A percentile compares a stretch with the other conserved stretches of the same genome.
phyloP scores from a whole-genome alignment of 805 yeast genomes.

The Candida caryicola region DNA sequence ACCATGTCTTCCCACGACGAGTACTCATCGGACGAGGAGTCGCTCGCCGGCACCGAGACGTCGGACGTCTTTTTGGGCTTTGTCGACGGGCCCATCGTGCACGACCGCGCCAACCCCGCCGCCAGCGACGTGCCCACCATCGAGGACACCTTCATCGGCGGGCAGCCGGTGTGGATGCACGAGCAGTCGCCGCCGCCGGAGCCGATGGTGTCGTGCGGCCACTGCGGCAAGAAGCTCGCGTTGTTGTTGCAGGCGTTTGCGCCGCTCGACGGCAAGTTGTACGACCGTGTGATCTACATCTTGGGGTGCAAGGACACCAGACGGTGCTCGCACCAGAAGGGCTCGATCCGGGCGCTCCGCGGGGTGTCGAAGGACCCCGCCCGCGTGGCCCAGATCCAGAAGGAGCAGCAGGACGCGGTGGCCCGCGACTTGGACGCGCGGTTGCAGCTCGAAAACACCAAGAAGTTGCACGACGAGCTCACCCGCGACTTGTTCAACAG shows the following conservation, averaged over 20 bases:
- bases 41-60: slow-evolving; percentile 24
- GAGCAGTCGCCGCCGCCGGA: slow-evolving; percentile 54
- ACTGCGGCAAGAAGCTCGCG: slow-evolving; percentile 62
- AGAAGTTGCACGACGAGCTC: slow-evolving; percentile 36
- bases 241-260: slow-evolving; percentile 77
- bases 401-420: slow-evolving; percentile 28
- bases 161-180: slow-evolving; percentile 64
- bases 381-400: slow-evolving; percentile 38
- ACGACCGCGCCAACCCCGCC: slow-evolving; percentile 39
- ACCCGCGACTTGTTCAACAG: slow-evolving; percentile 29
- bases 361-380: slow-evolving; percentile 65
- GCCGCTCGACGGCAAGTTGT: slow-evolving; percentile 66
- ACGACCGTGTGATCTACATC: slow-evolving; percentile 79
- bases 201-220: slow-evolving; percentile 56
- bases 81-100: slow-evolving; percentile 55
- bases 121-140: slow-evolving; percentile 31
- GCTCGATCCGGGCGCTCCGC: slow-evolving; percentile 72
- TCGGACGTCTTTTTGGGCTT: slow-evolving; percentile 56
- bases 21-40: slow-evolving; percentile 55
- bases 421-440: slow-evolving; percentile 38
- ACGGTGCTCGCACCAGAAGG: slow-evolving; percentile 64
- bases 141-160: slow-evolving; percentile 83
- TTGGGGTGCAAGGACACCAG: slow-evolving; percentile 63
- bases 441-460: slow-evolving; percentile 42
- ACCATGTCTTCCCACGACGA: slow-evolving; percentile 43